Evolutionary conservation across 2,329 filamentous ascomycete genomes (phyloP).

Genomic region (Albifimbria verrucaria): DNA sequence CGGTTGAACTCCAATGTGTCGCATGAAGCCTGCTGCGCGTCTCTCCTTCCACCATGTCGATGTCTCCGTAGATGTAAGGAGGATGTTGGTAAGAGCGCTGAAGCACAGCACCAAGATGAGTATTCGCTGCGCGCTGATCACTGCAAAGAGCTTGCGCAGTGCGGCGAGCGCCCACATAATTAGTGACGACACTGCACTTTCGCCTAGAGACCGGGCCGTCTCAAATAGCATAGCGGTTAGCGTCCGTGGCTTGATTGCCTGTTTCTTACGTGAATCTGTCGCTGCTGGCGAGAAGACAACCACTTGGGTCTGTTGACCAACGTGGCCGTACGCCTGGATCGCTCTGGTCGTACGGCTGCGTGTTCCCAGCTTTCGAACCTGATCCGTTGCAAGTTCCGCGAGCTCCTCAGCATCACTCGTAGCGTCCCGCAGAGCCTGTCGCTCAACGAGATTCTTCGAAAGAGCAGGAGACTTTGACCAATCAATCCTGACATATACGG

Average conservation of each 20-base stretch:
- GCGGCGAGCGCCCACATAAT: constrained; percentile 73
- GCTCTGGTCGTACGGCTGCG: constrained; percentile 74
- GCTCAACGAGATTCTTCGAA: constrained; percentile 59
- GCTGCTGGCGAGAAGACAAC: constrained; percentile 55
- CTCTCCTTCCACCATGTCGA: constrained; percentile 84
- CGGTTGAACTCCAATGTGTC: constrained; percentile 72
- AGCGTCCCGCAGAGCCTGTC: constrained; percentile 73
- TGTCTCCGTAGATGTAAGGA: constrained; percentile 70
- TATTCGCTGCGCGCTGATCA: constrained; percentile 69
- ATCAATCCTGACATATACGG: constrained; percentile 82
- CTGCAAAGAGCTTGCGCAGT: constrained; percentile 62
- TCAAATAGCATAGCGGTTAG: constrained; percentile 70
- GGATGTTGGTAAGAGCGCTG: constrained; percentile 70
- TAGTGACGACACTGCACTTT: constrained; percentile 71
- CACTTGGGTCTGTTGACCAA: constrained; percentile 66
- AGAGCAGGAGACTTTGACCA: constrained; percentile 70
- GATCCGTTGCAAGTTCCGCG: constrained; percentile 71
- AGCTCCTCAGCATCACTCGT: constrained; percentile 70
- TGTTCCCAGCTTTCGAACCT: constrained; percentile 70
- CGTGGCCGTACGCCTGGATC: constrained; percentile 73
- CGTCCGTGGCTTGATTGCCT: constrained; percentile 58
- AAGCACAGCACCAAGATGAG: constrained; percentile 66
- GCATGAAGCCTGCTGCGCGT: constrained; percentile 77
- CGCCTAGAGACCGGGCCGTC: constrained; percentile 66
- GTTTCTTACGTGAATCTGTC: constrained; percentile 47